These are phyloP conservation scores for Pseudopithomyces chartarum DNA, from an alignment of 2,329 filamentous ascomycete species.

Conservation along the genomic window DNA sequence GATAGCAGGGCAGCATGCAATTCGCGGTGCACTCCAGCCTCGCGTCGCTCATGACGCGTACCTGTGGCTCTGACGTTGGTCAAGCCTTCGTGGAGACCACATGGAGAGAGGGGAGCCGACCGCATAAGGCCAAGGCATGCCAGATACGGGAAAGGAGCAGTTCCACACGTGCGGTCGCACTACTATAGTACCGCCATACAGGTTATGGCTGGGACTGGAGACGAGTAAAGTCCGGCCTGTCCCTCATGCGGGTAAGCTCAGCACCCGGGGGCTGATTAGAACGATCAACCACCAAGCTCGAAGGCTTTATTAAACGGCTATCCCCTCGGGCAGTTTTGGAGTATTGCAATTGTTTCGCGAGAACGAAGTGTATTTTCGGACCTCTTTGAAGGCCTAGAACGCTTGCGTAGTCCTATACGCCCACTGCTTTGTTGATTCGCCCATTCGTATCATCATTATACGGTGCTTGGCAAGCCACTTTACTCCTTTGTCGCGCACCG, in stretches of 20 bases:
- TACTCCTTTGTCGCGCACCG: slow-evolving; percentile 1
- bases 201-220: not conserved
- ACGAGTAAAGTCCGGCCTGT: not conserved
- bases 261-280: not conserved
- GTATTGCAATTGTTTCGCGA: not conserved
- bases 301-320: not conserved
- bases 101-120: slow-evolving; percentile 36
- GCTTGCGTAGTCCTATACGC: not conserved
- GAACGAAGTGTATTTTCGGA: not conserved
- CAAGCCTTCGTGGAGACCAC: slow-evolving; percentile 21
- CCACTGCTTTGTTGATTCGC: not conserved
- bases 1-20: slow-evolving; percentile 15
- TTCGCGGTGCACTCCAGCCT: slow-evolving; percentile 23
- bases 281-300: not conserved
- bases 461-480: slow-evolving; percentile 12
- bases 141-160: not conserved
- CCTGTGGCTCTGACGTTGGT: slow-evolving; percentile 20
- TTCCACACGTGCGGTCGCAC: not conserved
- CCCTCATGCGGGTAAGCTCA: not conserved
- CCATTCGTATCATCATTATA: not conserved
- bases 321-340: not conserved
- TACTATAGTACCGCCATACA: slow-evolving; percentile 8
- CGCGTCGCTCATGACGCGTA: slow-evolving; percentile 35
- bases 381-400: not conserved
- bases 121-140: slow-evolving; percentile 19